These are phyloP conservation scores for Tremella fuciformis DNA, from an alignment of 768 basidiomycete genomes.

Conservation along the genomic window DNA sequence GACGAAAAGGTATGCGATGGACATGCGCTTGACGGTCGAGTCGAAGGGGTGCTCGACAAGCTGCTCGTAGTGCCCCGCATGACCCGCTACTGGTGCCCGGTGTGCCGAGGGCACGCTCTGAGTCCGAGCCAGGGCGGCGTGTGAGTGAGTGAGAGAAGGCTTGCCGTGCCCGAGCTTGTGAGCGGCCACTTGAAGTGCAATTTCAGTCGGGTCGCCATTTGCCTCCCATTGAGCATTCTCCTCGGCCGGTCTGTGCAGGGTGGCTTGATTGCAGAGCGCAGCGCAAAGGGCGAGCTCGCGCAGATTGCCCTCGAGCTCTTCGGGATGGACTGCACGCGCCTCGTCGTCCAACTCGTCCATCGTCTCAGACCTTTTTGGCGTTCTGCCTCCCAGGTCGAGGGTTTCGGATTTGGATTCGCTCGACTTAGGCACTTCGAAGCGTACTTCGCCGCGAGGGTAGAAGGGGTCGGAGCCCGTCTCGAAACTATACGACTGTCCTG, in stretches of 20 bases:
- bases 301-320: constrained; percentile 46
- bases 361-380: constrained; percentile 16
- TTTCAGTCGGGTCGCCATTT: constrained; percentile 61
- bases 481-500: constrained; percentile 46
- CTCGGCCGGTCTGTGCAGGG: constrained; percentile 44
- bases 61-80: constrained; percentile 49
- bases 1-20: constrained; percentile 41
- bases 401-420: constrained; percentile 17
- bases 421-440: constrained; percentile 9
- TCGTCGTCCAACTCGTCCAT: constrained; percentile 22
- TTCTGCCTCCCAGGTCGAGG: constrained; percentile 25
- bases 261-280: constrained; percentile 54
- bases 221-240: constrained; percentile 54
- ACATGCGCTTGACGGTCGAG: constrained; percentile 60
- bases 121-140: neutral
- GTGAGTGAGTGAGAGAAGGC: constrained; percentile 47
- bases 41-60: constrained; percentile 58
- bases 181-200: constrained; percentile 61
- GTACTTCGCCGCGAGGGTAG: constrained; percentile 51
- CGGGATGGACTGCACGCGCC: constrained; percentile 36
- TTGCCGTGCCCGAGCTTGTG: constrained; percentile 58
- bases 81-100: constrained; percentile 33
- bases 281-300: constrained; percentile 51
- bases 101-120: constrained; percentile 14
- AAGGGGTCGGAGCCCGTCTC: constrained; percentile 51